Evolutionary conservation across 306 rosid species (phyloP), one percentile per base, ranked within the genome.

Genomic region (Betula pendula): DNA sequence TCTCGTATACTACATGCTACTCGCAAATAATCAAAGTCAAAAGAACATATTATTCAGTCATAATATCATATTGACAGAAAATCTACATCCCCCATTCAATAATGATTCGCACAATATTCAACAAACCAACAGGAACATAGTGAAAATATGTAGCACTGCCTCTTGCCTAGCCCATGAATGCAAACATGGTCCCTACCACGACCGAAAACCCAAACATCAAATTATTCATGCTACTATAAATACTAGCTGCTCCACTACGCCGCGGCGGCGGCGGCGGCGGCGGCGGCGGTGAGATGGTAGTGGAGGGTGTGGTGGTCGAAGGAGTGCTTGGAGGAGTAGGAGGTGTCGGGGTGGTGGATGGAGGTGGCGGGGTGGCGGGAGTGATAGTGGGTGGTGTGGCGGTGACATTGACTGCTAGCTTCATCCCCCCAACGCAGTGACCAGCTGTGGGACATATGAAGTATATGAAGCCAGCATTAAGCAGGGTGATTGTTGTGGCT

Each of bases 401-500:
- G 13, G n/a, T 75, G 7, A 85, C 95, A 35, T 33, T 80, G 68
- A 93, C 25, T 27, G 20, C 0, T 3, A 93, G 89, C 74, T 91
- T 93, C 98, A 84, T 84, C 70, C 98, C 97, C 3, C 7, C 6
- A 3, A 1, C 0, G 71, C 96, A 91, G 79, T 93, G 95, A 20
- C 88, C 86, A 17, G 70, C 0, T 0, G 79, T 71, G 1, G 96
- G 90, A 74, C 98, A 90, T 3, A 87, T 44, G 86, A 81, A 93
- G 87, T 88, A 88, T 59, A 1, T 8, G 1, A 76, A 62, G 1
- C 98, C 96, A 0, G 85, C 0, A 4, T 49, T 0, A 0, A 75
- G 0, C 24, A 93, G 79, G n/a, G 75, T 0, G 71, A 93, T 56
- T 17, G 83, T 83, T 4, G 87, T 75, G 62, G 27, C 43, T 3